Base-by-base conservation (phyloP, 495 filamentous ascomycete genomes). In the Evernia prunastri region DNA sequence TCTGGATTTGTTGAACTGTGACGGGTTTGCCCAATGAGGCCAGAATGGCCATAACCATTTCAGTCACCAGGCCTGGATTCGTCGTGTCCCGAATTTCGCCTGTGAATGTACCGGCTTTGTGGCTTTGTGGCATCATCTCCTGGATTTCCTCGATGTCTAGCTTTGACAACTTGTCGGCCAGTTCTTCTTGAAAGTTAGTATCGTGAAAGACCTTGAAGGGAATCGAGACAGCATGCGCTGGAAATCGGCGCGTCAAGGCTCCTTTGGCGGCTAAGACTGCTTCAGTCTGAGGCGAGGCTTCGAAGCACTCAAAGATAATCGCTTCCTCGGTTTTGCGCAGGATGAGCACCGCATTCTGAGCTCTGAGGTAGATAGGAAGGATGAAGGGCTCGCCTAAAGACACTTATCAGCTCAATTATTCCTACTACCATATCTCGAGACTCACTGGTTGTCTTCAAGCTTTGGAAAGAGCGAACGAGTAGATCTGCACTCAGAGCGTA, bases 301-400 rank as follows among this genome's bases (percentile, higher is more conserved):
- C 49, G 23, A 53, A 53, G 27, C 49, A 53, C 10, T 53, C 49
- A 18, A 53, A 53, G 1, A 53, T 8, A 18, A 31, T 27, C 25
- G 6, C 6, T 29, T 53, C 25, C 12, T 31, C 7, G 27, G 25
- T 53, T 6, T 27, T 31, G 15, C 49, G 49, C 49, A 53, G 18
- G 11, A 31, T 53, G 49, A 53, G 49, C 49, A 53, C 13, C 0
- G 27, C 49, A 53, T 53, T 53, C 27, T 53, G 49, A 53, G 49
- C 49, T 31, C 27, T 49, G 45, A 49, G 45, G 45, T 49, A 49
- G n/a, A n/a, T n/a, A n/a, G n/a, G n/a, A n/a, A n/a, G n/a, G n/a
- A n/a, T n/a, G n/a, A n/a, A n/a, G n/a, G n/a, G n/a, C n/a, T n/a
- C n/a, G n/a, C n/a, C n/a, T n/a, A n/a, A n/a, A n/a, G n/a, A n/a